Percentiles rank a stretch among this genome's conserved stretches.
Evolutionary conservation across 1,139 yeast species (phyloP).

Genomic region (Protomyces inundatus): DNA sequence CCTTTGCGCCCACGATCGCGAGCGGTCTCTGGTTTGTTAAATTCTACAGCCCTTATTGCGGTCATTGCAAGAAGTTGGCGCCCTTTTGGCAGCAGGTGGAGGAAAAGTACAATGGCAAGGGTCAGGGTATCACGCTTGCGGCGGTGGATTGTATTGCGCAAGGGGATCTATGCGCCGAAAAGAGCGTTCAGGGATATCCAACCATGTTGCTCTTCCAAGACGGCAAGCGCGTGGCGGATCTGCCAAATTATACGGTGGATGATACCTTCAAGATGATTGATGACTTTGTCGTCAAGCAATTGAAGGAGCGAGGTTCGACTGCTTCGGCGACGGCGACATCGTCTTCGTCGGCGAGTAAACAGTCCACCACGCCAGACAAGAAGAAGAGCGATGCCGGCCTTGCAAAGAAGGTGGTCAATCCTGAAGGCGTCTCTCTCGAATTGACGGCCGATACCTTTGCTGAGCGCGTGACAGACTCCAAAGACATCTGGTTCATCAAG

Average conservation of each 20-base stretch:
- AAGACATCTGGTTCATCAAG: constrained; percentile 43
- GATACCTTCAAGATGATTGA: constrained; percentile 21
- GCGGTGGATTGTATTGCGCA: constrained; percentile 42
- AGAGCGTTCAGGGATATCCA: constrained; percentile 39
- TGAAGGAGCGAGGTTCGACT: neutral
- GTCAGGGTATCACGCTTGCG: constrained; percentile 39
- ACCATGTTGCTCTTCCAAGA: constrained; percentile 38
- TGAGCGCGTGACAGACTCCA: constrained; percentile 32
- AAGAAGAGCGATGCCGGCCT: neutral
- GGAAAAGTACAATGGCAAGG: constrained; percentile 34
- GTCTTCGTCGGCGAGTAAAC: neutral
- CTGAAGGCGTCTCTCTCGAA: constrained; percentile 32
- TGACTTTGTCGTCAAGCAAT: neutral
- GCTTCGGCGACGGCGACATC: constrained; percentile 1
- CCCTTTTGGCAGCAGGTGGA: constrained; percentile 40
- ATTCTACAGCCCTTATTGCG: constrained; percentile 44
- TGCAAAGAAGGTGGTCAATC: constrained; percentile 24
- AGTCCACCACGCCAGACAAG: neutral
- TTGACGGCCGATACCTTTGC: constrained; percentile 32
- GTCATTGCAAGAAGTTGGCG: constrained; percentile 41
- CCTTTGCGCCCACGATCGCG: constrained; percentile 24
- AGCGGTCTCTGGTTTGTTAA: constrained; percentile 41
- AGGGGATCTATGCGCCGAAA: constrained; percentile 42
- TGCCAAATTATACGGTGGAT: constrained; percentile 26
- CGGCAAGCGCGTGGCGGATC: constrained; percentile 37